Evolutionary conservation across 73 alveolate species (phyloP).

Genomic region (Halteria grandinella): DNA sequence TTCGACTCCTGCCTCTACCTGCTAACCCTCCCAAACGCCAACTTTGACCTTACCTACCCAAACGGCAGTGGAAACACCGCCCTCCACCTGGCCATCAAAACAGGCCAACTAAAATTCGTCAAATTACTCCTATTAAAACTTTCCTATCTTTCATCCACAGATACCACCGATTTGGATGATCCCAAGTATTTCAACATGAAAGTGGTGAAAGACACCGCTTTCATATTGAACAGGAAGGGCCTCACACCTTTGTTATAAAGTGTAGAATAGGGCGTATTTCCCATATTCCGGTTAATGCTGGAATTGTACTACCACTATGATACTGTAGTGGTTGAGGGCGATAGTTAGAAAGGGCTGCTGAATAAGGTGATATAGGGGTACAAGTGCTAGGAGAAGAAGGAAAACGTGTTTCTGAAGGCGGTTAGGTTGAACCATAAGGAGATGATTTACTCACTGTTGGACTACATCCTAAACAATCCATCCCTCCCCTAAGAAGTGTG

Average conservation of each 20-base stretch:
- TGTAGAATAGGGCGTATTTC: slow-evolving; percentile 38
- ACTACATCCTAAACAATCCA: slow-evolving; percentile 9
- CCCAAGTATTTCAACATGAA: too few relatives aligned
- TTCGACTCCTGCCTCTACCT: slow-evolving; percentile 35
- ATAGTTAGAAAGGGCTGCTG: too few relatives aligned
- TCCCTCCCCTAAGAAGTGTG: slow-evolving; percentile 47
- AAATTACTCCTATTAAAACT: slow-evolving; percentile 42
- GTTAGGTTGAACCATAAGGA: not conserved
- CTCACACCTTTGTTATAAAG: slow-evolving; percentile 36
- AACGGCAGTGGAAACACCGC: slow-evolving; percentile 45
- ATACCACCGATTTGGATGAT: too few relatives aligned
- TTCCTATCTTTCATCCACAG: too few relatives aligned
- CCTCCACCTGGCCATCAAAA: slow-evolving; percentile 51
- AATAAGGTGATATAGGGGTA: too few relatives aligned
- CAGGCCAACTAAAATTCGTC: not conserved
- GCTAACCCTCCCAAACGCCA: slow-evolving; percentile 20
- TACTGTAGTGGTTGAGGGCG: too few relatives aligned
- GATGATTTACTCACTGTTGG: slow-evolving; percentile 19
- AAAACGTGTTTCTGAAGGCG: slow-evolving; percentile 34
- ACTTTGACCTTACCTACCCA: slow-evolving; percentile 10
- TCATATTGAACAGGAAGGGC: slow-evolving; percentile 44
- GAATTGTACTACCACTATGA: slow-evolving; percentile 15
- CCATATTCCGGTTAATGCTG: slow-evolving; percentile 31
- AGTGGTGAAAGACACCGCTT: too few relatives aligned
- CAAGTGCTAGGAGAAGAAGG: slow-evolving; percentile 45